Evolutionary conservation across 148 eudicot species (phyloP), one percentile per base, ranked within the genome.

Genomic region (Persicaria tinctoria): DNA sequence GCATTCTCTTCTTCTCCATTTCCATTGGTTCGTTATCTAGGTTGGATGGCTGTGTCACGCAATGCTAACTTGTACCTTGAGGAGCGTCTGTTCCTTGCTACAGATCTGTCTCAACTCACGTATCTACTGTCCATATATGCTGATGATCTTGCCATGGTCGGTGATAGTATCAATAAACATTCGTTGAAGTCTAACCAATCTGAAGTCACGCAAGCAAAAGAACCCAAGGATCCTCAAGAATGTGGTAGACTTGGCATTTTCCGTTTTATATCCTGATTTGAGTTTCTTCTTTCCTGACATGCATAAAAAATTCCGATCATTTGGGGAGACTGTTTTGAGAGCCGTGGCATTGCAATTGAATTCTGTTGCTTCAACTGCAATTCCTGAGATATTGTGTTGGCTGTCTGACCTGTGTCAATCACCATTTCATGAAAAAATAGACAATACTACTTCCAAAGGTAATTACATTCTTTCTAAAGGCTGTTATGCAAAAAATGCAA

Each of bases 31-130:
- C 85, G 97, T 50, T 87, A 83, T 81, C 85, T 89, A 75, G 93
- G 93, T 79, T 91, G 97, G 93, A 89, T 91, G 97, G 93, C 93
- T 6, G 82, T 89, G 53, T 86, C 93, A 77, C 87, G 87, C 66
- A 89, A 84, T 80, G 88, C 93, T 8, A 82, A 91, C 77, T 86
- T 82, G 55, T 91, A 84, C 78, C 76, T 86, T 47, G 78, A 82
- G 70, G 87, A 89, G 69, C 81, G 82, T 49, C 86, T 89, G 78
- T 79, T 87, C 74, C 93, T 91, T 76, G 85, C 83, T 69, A 89
- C 93, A 45, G 88, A 87, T 80, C 82, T 89, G 73, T 80, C 87
- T 6, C 87, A 91, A 78, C 76, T 91, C 80, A 82, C 86, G 27
- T 77, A 77, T 78, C 77, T 91, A 51, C 76, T 91, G 75, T 87